Evolutionary conservation across 2,329 filamentous ascomycete species (phyloP).

Genomic region (Xylariaceae sp.): DNA sequence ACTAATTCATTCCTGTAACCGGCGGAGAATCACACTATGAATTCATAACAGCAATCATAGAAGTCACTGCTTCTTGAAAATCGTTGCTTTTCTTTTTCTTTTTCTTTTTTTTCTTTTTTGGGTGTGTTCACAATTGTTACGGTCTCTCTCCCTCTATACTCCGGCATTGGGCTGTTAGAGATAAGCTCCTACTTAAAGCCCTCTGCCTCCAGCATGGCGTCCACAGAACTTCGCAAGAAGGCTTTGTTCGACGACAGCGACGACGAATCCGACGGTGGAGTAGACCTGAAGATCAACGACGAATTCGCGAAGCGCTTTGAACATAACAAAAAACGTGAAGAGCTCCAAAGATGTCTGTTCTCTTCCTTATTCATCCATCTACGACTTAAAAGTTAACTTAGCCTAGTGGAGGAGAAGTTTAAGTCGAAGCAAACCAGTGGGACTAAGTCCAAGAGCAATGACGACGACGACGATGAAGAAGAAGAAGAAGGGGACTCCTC

Average conservation of each 20-base stretch:
- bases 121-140: too few relatives aligned
- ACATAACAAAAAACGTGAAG: conserved; percentile 96
- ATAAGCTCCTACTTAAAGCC: background rate
- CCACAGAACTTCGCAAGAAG: conserved; percentile 46
- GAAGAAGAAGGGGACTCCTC: conserved; percentile 69
- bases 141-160: too few relatives aligned
- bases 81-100: too few relatives aligned
- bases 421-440: conserved; percentile 51
- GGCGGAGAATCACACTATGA: too few relatives aligned
- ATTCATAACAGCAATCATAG: too few relatives aligned
- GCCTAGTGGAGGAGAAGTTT: conserved; percentile 88
- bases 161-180: too few relatives aligned
- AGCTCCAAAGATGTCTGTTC: conserved; percentile 70
- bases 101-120: too few relatives aligned
- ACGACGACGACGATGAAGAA: conserved; percentile 57
- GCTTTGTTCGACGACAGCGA: conserved; percentile 63
- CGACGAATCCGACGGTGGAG: conserved; percentile 53
- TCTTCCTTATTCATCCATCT: background rate
- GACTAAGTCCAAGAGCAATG: conserved; percentile 50
- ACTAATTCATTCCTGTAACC: too few relatives aligned
- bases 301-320: conserved; percentile 91
- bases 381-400: conserved; percentile 19
- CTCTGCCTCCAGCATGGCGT: conserved; percentile 37
- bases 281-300: conserved; percentile 80
- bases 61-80: too few relatives aligned